Conservation (phyloP, 83 land plant species). For the Picea abies region DNA sequence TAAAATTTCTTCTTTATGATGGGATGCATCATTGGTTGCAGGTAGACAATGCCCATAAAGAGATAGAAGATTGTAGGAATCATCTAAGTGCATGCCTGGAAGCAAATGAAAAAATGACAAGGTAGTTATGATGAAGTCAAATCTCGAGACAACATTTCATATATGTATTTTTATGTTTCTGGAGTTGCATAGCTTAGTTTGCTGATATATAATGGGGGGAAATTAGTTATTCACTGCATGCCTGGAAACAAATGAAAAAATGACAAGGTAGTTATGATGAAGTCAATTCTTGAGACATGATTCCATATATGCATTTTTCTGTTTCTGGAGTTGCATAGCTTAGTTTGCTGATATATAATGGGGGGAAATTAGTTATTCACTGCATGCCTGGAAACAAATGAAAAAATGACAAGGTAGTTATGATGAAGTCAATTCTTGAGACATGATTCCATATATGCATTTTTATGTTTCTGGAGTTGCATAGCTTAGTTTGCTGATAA, state of each 20-base stretch:
- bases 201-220: neutral
- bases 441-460: neutral
- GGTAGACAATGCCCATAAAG: conserved; percentile 51
- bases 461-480: neutral
- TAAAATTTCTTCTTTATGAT: neutral
- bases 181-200: neutral
- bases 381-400: conserved; percentile 60
- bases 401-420: conserved; percentile 56
- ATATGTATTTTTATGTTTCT: neutral
- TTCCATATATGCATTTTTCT: neutral
- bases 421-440: neutral
- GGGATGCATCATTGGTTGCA: conserved; percentile 22
- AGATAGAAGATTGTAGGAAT: conserved; percentile 63
- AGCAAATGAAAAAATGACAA: conserved; percentile 53
- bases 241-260: conserved; percentile 57
- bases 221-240: conserved; percentile 20
- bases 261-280: conserved; percentile 49
- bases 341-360: neutral
- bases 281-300: neutral
- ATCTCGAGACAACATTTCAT: neutral
- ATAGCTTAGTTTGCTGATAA: neutral
- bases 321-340: neutral
- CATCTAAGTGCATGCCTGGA: conserved; percentile 67
- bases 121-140: conserved; percentile 31
- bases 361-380: neutral